Evolutionary conservation across 441 rosid genomes (phyloP), one percentile per base, ranked within the genome.

Genomic region (Raphanus hybrid): DNA sequence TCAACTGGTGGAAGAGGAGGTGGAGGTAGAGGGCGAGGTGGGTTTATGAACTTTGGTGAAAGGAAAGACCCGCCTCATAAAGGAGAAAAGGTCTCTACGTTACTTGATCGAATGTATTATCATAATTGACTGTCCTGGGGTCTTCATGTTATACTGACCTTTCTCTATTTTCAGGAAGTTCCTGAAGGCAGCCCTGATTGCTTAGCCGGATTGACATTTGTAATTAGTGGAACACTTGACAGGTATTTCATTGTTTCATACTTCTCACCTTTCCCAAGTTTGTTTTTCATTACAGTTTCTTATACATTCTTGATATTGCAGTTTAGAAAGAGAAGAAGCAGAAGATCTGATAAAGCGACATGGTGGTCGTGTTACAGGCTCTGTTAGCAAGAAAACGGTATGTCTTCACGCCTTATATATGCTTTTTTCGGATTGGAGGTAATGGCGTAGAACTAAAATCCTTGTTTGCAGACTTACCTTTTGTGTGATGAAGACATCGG

Each of bases 381-480:
- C 99, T 70, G 88, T 95, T 78, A 95, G 99, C 99, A 95, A 93
- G 88, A 95, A 89, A 86, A 95, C 99, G 85, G 98, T 95, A 52
- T 67, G 71, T 71, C 64, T 70, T 59, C 69, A 27, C 32, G 37
- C 69, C 73, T 66, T 70, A 8, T 15, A 26, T 6, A 35, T 64
- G 59, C 27, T 86, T 57, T 64, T 69, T 18, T 73, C 18, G 41
- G 76, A 79, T 35, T 58, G 58, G 41, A 70, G 76, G 64, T 59
- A 58, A 27, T 70, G 63, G 48, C 75, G 50, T 79, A 37, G 61
- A 64, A 59, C 82, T 81, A 84, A 82, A 69, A 32, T 39, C 26
- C 83, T 52, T 76, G 54, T 81, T 75, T 85, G 81, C 92, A 95
- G 99, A 91, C 82, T 84, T 92, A 89, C 87, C 96, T 96, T 73